Evolutionary conservation across 441 rosid genomes (phyloP), one percentile per base, ranked within the genome.

Genomic region (Syzygium syzygioides): DNA sequence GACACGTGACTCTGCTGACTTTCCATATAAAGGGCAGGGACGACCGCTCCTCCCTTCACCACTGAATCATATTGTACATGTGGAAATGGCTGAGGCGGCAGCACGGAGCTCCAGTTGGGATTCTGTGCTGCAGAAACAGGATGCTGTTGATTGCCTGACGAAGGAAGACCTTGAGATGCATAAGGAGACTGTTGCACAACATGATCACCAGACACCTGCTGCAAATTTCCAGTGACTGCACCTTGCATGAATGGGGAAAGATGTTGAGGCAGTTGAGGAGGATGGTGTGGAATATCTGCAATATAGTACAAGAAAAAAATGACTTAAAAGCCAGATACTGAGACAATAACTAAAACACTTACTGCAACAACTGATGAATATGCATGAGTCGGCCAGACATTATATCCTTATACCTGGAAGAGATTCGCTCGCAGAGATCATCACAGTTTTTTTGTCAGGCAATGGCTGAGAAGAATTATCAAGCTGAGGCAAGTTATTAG

Each of bases 401-500:
- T 48, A 88, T 20, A 12, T 68, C 50, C 20, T 56, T 55, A 87
- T 86, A 90, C 83, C 88, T 71, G 89, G 88, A 89, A 86, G 41
- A 79, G 89, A 53, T 79, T 89, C 87, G 23, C 76, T 83, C 48
- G 45, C 66, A 55, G 54, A 87, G 87, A 89, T 88, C 85, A 91
- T 85, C 30, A 64, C 32, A 37, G 91, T 85, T 87, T 89, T 87
- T 90, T 86, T 90, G 87, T 89, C 88, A 18, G 92, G 88, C 87
- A 87, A 91, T 86, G 80, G 87, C 90, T 89, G 91, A 85, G 91
- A 91, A 83, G 94, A 91, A 89, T 88, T 89, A 91, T 89, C 91
- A 32, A 91, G 90, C 83, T 85, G 93, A 80, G 87, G 87, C 55
- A 50, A 89, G 66, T 66, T 62, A 68, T 91, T 71, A 86, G 66